Base-by-base conservation (phyloP, 257 asterid species). In the Craterostigma plantagineum region DNA sequence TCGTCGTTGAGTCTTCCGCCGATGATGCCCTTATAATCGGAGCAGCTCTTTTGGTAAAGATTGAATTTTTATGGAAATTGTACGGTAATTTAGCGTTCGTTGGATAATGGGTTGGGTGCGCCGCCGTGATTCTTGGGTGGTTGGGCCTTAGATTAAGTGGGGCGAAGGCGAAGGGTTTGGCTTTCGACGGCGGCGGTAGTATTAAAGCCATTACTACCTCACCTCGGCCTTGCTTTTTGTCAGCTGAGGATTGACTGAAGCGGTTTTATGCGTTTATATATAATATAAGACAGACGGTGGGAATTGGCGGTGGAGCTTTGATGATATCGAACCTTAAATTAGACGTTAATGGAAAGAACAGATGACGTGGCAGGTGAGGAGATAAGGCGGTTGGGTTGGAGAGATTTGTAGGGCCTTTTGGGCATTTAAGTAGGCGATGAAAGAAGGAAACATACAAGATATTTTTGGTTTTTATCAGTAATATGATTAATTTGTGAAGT, bases 161-260 rank as follows among this genome's bases (percentile, higher is more conserved):
- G 11, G 68, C 14, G 52, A 54, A 57, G 17, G 51, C 48, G 65
- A 52, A 41, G 53, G 60, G 35, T 51, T 70, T 63, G 35, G 54
- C 34, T 52, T 52, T 60, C 46, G 75, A 49, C 34, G 75, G 65
- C 16, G 72, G 60, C 27, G 67, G 69, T 49, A 58, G 51, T 3
- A 67, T 8, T 42, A 61, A 56, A 35, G 66, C 79, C 93, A 76
- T 79, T 56, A n/a, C n/a, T n/a, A 65, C n/a, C n/a, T 43, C 39
- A 58, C 68, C 48, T 50, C 46, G 49, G 35, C 12, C 49, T 41
- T 58, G 14, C 17, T 8, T 50, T n/a, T 17, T 36, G 18, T 45
- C 1, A 3, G 50, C 43, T 46, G 16, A 16, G 48, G 18, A 14
- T 48, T n/a, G n/a, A n/a, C n/a, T 10, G 30, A 14, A 1, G 10